Base-by-base conservation (phyloP, 805 yeast genomes). In the Nakazawaea wickerhamii region DNA sequence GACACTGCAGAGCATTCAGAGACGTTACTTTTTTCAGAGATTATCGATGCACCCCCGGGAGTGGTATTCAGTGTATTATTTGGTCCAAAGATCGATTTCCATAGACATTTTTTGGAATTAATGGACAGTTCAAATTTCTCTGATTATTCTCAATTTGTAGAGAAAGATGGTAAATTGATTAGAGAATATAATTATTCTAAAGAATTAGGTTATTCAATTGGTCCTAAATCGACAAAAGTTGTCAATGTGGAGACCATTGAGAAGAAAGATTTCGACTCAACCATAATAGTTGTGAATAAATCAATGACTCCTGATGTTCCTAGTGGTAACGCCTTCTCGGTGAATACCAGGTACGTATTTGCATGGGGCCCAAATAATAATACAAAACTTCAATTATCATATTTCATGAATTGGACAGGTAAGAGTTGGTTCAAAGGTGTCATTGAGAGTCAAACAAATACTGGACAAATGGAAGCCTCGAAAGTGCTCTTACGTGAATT, bases 251-350 rank as follows among this genome's bases (percentile, higher is more conserved):
- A 89, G 51, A 64, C 70, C 0, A 68, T 85, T 17, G 75, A 78
- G 34, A 62, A 71, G 36, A 62, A 71, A 52, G 83, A 85, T 53
- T 66, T 68, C 40, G 64, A 73, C 4, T 67, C 69, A 14, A 71
- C 71, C 49, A 74, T 87, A 26, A 72, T 78, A 45, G 78, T 88
- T 2, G 63, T 79, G 2, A 77, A 81, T 32, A 67, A 75, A 2
- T 78, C 91, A 0, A 67, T 65, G 31, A 90, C 99, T 0, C 99
- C 99, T 0, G 93, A 88, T 55, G 98, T 93, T 13, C 99, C 99
- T 0, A 84, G 90, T 53, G 99, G 99, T 4, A 73, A 73, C 33
- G 73, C 85, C 1, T 93, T 93, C 59, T 69, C 74, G 25, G 89
- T 89, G 1, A 71, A 78, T 48, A 86, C 96, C 0, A 70, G 84